phyloP scores from a whole-genome alignment of 805 yeast genomes.

The Suhomyces prunicola region DNA sequence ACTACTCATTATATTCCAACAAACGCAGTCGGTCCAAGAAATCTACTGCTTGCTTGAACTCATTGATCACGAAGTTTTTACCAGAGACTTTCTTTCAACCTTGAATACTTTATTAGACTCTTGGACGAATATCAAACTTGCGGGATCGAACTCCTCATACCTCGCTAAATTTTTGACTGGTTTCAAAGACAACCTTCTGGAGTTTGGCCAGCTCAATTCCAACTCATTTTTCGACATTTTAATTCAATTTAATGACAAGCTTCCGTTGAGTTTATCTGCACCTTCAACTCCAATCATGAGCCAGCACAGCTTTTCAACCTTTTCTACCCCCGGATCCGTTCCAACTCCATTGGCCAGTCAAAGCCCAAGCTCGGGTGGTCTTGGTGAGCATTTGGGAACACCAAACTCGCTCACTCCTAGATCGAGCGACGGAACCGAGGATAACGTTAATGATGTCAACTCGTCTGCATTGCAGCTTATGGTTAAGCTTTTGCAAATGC shows the following conservation, averaged over 20 bases:
- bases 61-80: constrained; percentile 31
- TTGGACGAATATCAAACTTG: constrained; percentile 24
- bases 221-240: constrained; percentile 32
- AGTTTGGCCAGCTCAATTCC: constrained; percentile 33
- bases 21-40: constrained; percentile 18
- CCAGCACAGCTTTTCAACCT: constrained; percentile 3
- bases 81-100: constrained; percentile 21
- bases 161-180: constrained; percentile 22
- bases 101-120: constrained; percentile 24
- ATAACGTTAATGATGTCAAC: constrained; percentile 5
- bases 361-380: background rate
- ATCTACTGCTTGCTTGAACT: constrained; percentile 32
- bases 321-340: background rate
- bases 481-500: constrained; percentile 31
- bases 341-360: constrained; percentile 4
- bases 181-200: constrained; percentile 21
- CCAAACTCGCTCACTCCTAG: constrained; percentile 4
- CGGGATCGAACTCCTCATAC: constrained; percentile 15
- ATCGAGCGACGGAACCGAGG: constrained; percentile 3
- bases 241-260: constrained; percentile 37
- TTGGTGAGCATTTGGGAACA: background rate
- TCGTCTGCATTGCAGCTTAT: constrained; percentile 32
- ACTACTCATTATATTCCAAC: constrained; percentile 28
- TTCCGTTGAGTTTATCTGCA: constrained; percentile 43
- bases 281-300: constrained; percentile 38